phyloP scores from a whole-genome alignment of 2,329 filamentous ascomycete genomes.

The Trichoderma simmonsii region DNA sequence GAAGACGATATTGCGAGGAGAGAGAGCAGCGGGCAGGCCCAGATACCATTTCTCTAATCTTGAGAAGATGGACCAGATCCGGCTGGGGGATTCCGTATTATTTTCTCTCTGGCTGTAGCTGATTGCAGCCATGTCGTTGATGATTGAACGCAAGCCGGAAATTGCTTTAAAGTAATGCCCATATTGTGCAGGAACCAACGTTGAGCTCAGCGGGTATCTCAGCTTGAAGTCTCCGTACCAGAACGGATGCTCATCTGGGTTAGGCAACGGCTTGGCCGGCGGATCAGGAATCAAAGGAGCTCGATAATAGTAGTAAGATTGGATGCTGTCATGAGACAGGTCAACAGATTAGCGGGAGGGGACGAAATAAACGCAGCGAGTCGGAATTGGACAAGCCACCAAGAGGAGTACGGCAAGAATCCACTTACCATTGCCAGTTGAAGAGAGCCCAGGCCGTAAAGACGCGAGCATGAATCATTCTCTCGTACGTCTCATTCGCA shows the following conservation, averaged over 20 bases:
- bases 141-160: constrained; percentile 28
- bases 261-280: constrained; percentile 28
- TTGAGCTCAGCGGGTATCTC: constrained; percentile 28
- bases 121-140: constrained; percentile 27
- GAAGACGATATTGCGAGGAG: constrained; percentile 26
- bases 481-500: neutral
- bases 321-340: neutral
- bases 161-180: constrained; percentile 29
- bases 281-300: constrained; percentile 27
- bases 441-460: constrained; percentile 37
- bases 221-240: constrained; percentile 34
- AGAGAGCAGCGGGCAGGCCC: constrained; percentile 24
- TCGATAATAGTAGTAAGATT: constrained; percentile 15
- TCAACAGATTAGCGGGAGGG: neutral
- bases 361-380: neutral
- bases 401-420: too few species aligned
- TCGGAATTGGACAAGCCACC: neutral
- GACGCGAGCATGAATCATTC: constrained; percentile 16
- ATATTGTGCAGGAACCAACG: constrained; percentile 24
- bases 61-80: constrained; percentile 18
- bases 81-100: constrained; percentile 1
- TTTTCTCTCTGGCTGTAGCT: neutral
- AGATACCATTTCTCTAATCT: constrained; percentile 27
- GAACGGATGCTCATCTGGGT: constrained; percentile 20
- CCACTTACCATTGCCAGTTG: constrained; percentile 31